Conservation (phyloP, 2,329 filamentous ascomycete genomes). For the Didymosphaeria variabile region DNA sequence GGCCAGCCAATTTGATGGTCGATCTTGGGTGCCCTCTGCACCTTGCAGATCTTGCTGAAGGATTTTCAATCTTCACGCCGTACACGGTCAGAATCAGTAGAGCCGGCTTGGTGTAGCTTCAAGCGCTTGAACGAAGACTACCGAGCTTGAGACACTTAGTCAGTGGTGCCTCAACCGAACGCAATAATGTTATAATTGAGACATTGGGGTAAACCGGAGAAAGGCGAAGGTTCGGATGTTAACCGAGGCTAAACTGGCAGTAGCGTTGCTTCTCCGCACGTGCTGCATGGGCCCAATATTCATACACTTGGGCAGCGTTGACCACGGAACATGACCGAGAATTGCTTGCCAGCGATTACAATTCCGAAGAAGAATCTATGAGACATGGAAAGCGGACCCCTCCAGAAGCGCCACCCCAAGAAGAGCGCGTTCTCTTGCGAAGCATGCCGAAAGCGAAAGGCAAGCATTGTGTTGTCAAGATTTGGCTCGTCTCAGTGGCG, state of each 20-base stretch:
- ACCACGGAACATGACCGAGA: conserved; percentile 9
- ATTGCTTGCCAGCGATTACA: neutral
- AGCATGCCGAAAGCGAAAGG: conserved; percentile 22
- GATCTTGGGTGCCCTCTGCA: too few relatives aligned
- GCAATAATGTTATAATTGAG: neutral
- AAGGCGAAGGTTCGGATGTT: conserved; percentile 7
- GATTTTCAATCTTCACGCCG: too few relatives aligned
- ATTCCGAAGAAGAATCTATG: neutral
- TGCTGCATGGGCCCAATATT: neutral
- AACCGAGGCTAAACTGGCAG: conserved; percentile 7
- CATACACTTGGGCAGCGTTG: neutral
- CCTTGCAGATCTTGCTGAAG: too few relatives aligned
- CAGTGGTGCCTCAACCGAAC: neutral
- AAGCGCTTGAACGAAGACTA: neutral
- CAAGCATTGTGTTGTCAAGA: neutral
- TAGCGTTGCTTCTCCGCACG: neutral
- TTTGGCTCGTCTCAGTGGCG: neutral
- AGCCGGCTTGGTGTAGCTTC: too few relatives aligned
- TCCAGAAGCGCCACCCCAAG: conserved; percentile 18
- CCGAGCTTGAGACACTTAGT: neutral
- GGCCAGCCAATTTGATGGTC: too few relatives aligned
- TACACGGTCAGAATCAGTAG: too few relatives aligned
- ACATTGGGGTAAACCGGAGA: conserved; percentile 3
- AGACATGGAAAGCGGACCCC: conserved; percentile 13
- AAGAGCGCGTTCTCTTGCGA: conserved; percentile 27